phyloP scores from a whole-genome alignment of 805 yeast species.

The Cyberlindnera samutprakarnensis region DNA sequence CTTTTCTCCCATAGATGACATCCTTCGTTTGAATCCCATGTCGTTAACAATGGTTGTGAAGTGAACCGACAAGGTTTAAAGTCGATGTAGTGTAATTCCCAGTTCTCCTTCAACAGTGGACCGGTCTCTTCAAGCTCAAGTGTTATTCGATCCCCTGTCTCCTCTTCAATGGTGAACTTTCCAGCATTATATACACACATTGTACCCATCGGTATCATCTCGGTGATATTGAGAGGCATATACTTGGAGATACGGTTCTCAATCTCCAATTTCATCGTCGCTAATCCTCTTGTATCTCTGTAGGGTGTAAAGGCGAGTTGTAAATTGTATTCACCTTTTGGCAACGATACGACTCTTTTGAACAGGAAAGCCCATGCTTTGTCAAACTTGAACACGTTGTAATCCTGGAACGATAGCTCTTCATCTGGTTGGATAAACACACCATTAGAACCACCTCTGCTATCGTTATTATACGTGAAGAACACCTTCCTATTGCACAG shows the following conservation, averaged over 20 bases:
- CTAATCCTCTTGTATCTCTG: constrained; percentile 33
- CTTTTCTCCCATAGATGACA: constrained; percentile 2
- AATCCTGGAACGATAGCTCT: background rate
- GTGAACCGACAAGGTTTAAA: constrained; percentile 5
- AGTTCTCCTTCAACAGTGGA: constrained; percentile 42
- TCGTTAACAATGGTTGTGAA: constrained; percentile 7
- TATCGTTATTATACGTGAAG: constrained; percentile 31
- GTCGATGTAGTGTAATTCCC: constrained; percentile 38
- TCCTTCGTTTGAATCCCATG: constrained; percentile 1
- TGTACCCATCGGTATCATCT: constrained; percentile 45
- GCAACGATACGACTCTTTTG: constrained; percentile 4
- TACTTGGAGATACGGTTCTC: constrained; percentile 18
- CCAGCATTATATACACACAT: constrained; percentile 46
- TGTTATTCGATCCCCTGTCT: no score
- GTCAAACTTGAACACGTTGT: background rate
- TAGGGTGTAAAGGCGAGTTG: constrained; percentile 12
- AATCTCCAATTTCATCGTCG: constrained; percentile 33
- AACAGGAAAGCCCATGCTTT: constrained; percentile 7
- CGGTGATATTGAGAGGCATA: constrained; percentile 52
- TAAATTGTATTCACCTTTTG: constrained; percentile 16
- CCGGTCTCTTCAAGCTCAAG: no score
- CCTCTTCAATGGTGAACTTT: constrained; percentile 36
- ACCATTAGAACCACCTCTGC: no score
- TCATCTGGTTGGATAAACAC: constrained; percentile 23
- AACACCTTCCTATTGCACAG: constrained; percentile 44